Evolutionary conservation across 2,329 filamentous ascomycete species (phyloP).

Genomic region (Hypoxylon sp.): DNA sequence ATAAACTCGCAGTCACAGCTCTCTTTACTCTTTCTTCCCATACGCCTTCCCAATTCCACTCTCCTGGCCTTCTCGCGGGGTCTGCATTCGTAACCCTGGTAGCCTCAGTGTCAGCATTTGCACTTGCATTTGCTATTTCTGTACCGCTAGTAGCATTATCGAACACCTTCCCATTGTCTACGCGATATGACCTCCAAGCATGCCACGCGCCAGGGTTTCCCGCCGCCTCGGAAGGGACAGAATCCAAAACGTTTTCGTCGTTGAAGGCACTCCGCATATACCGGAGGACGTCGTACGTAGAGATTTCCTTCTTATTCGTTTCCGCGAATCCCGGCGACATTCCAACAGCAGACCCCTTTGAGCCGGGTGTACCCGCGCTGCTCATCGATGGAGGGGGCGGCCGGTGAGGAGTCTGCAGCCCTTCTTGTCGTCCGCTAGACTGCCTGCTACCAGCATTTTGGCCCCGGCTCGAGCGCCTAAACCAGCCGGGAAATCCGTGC

Average conservation of each 20-base stretch:
- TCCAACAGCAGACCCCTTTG: slow-evolving; percentile 46
- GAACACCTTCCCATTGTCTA: slow-evolving; percentile 59
- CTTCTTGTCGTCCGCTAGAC: slow-evolving; percentile 55
- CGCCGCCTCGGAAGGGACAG: slow-evolving; percentile 81
- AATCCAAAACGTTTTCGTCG: slow-evolving; percentile 80
- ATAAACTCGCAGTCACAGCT: slow-evolving; percentile 79
- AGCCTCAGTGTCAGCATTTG: slow-evolving; percentile 42
- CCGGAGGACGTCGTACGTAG: slow-evolving; percentile 75
- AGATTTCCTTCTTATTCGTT: slow-evolving; percentile 58
- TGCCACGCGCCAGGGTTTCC: slow-evolving; percentile 95
- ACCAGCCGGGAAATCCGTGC: slow-evolving; percentile 93
- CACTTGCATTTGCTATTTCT: slow-evolving; percentile 28
- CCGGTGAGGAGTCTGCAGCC: slow-evolving; percentile 47
- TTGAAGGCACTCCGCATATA: slow-evolving; percentile 89
- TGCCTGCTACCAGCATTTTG: slow-evolving; percentile 53
- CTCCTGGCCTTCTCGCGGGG: slow-evolving; percentile 71
- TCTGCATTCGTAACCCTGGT: slow-evolving; percentile 22
- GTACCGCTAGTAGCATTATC: slow-evolving; percentile 17
- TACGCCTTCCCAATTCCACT: slow-evolving; percentile 98
- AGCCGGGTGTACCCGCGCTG: slow-evolving; percentile 43
- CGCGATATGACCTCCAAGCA: slow-evolving; percentile 83
- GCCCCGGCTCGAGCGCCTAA: slow-evolving; percentile 68
- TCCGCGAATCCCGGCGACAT: slow-evolving; percentile 56
- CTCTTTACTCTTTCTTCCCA: slow-evolving; percentile 92
- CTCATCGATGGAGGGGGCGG: slow-evolving; percentile 45